Evolutionary conservation across 306 rosid genomes (phyloP).

Genomic region (Cucurbita pepo): DNA sequence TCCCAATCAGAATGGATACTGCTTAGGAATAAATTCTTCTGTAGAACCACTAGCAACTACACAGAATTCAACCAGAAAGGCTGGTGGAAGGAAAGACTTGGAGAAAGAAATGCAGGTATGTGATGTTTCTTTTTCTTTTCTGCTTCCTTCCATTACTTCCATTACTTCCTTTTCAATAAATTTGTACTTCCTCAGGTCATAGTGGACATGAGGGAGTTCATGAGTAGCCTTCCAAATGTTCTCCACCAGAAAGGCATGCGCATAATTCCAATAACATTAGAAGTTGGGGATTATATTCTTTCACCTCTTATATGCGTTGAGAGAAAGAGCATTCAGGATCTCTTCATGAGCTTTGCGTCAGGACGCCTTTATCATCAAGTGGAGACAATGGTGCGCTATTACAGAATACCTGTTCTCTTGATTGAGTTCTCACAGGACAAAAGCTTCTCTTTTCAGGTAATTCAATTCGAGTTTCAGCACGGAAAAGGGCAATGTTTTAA

Average conservation of each 20-base stretch:
- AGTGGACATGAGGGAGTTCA: constrained; percentile 97
- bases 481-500: background rate
- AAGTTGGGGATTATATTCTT: constrained; percentile 94
- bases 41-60: constrained; percentile 32
- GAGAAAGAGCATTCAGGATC: constrained; percentile 98
- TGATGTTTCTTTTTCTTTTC: constrained; percentile 6
- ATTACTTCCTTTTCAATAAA: background rate
- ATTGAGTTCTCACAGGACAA: constrained; percentile 94
- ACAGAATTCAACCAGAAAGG: constrained; percentile 71
- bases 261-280: constrained; percentile 80
- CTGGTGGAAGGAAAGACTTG: constrained; percentile 77
- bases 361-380: constrained; percentile 96
- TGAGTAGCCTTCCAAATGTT: constrained; percentile 98
- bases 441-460: constrained; percentile 97
- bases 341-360: constrained; percentile 87
- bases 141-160: constrained; percentile 8
- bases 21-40: constrained; percentile 53
- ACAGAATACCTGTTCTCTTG: constrained; percentile 82
- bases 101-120: constrained; percentile 77
- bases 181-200: constrained; percentile 52
- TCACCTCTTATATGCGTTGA: constrained; percentile 93
- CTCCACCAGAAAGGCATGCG: constrained; percentile 95
- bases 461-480: constrained; percentile 3
- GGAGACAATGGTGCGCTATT: constrained; percentile 89
- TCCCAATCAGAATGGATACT: constrained; percentile 37